Evolutionary conservation across 2,329 filamentous ascomycete genomes (phyloP).

Genomic region (Colletotrichum sp.): DNA sequence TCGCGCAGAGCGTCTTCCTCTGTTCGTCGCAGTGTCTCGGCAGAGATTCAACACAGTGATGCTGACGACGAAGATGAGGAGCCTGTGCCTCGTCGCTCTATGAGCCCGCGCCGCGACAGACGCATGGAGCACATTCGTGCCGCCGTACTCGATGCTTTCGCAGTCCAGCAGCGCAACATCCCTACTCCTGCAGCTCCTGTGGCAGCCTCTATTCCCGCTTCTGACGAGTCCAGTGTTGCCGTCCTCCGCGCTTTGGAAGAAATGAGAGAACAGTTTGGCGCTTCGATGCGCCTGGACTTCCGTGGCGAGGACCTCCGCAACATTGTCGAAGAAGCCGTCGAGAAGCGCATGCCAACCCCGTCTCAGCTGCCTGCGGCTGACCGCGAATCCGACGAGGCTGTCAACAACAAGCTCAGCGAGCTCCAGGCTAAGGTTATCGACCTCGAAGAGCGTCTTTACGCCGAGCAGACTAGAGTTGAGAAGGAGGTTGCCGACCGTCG

Average conservation of each 20-base stretch:
- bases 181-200: constrained; percentile 30
- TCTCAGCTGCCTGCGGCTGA: constrained; percentile 23
- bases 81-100: constrained; percentile 65
- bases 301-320: constrained; percentile 59
- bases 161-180: constrained; percentile 53
- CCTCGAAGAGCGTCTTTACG: constrained; percentile 60
- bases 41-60: constrained; percentile 80
- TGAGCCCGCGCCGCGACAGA: constrained; percentile 79
- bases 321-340: constrained; percentile 67
- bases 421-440: constrained; percentile 64
- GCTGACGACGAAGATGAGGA: constrained; percentile 94
- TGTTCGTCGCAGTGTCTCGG: constrained; percentile 67
- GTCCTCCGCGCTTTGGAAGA: constrained; percentile 71
- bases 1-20: constrained; percentile 59
- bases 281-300: constrained; percentile 48
- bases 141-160: constrained; percentile 75
- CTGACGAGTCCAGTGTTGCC: constrained; percentile 38
- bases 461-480: constrained; percentile 52
- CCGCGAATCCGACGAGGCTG: constrained; percentile 44
- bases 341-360: constrained; percentile 58
- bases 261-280: constrained; percentile 59
- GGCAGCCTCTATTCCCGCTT: constrained; percentile 25
- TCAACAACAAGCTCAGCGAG: constrained; percentile 58
- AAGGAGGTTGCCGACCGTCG: constrained; percentile 53
- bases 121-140: constrained; percentile 82